Evolutionary conservation across 345 rosid genomes (phyloP).

Genomic region (Acer campestre): DNA sequence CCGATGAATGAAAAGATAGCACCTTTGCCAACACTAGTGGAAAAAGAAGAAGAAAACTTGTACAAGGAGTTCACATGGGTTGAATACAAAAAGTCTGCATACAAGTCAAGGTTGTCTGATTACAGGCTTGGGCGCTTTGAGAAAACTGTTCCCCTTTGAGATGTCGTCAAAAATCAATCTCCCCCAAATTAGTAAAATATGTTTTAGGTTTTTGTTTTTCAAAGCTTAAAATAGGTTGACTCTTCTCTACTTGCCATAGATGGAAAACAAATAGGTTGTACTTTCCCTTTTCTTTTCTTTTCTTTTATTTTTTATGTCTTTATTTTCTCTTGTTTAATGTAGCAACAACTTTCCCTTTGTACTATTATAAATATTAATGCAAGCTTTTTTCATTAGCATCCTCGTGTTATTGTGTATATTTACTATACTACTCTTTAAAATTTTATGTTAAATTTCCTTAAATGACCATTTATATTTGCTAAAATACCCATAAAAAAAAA

Average conservation of each 20-base stretch:
- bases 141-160: slow-evolving; percentile 30
- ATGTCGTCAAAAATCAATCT: slow-evolving; percentile 15
- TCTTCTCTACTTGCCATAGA: slow-evolving; percentile 20
- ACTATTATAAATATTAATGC: slow-evolving; percentile 10
- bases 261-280: slow-evolving; percentile 37
- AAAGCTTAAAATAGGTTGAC: slow-evolving; percentile 21
- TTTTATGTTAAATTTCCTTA: neutral
- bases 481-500: neutral
- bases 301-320: neutral
- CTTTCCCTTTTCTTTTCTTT: neutral
- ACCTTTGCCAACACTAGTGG: slow-evolving; percentile 53
- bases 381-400: slow-evolving; percentile 15
- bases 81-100: slow-evolving; percentile 77
- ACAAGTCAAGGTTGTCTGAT: slow-evolving; percentile 77
- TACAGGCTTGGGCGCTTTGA: slow-evolving; percentile 72
- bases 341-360: slow-evolving; percentile 1
- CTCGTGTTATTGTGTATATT: neutral
- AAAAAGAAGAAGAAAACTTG: slow-evolving; percentile 59
- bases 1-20: slow-evolving; percentile 58
- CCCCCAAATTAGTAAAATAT: slow-evolving; percentile 22
- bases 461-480: neutral
- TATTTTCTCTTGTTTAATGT: neutral
- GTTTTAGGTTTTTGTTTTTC: slow-evolving; percentile 22
- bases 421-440: neutral
- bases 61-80: slow-evolving; percentile 88